These are phyloP conservation scores for Onygenales sp. DNA, from an alignment of 2,329 filamentous ascomycete genomes.

Conservation along the genomic window DNA sequence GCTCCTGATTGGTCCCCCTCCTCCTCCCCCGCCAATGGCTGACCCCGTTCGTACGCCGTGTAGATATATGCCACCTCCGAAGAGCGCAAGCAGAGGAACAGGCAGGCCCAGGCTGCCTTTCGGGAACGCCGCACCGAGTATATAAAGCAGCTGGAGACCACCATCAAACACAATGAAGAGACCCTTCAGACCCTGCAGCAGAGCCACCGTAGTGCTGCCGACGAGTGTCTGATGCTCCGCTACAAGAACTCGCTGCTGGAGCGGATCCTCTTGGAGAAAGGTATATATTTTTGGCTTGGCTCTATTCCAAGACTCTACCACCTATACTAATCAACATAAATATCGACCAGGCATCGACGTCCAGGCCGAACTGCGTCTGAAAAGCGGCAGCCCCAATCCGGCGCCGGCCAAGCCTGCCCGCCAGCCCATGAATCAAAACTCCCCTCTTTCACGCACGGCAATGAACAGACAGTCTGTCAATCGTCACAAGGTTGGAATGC, in stretches of 20 bases:
- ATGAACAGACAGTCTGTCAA: slow-evolving; percentile 69
- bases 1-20: slow-evolving; percentile 2
- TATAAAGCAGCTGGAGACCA: slow-evolving; percentile 97
- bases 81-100: slow-evolving; percentile 93
- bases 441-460: slow-evolving; percentile 69
- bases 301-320: background rate
- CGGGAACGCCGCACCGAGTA: slow-evolving; percentile 95
- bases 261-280: slow-evolving; percentile 91
- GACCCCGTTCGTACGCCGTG: slow-evolving; percentile 5
- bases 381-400: slow-evolving; percentile 77
- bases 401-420: slow-evolving; percentile 53
- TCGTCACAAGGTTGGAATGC: slow-evolving; percentile 62
- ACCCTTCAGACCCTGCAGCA: slow-evolving; percentile 86
- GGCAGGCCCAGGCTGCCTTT: slow-evolving; percentile 95
- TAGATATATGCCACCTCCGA: slow-evolving; percentile 98
- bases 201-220: slow-evolving; percentile 85
- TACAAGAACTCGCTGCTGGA: slow-evolving; percentile 98
- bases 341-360: slow-evolving; percentile 73
- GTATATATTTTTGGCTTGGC: slow-evolving; percentile 35
- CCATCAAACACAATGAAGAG: slow-evolving; percentile 94
- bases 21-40: slow-evolving; percentile 5
- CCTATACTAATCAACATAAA: slow-evolving; percentile 1
- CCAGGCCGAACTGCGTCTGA: slow-evolving; percentile 85
- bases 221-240: slow-evolving; percentile 94
- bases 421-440: slow-evolving; percentile 61